These are phyloP conservation scores for Juglanconis oblonga DNA, from an alignment of 2,329 filamentous ascomycete species.

Conservation along the genomic window DNA sequence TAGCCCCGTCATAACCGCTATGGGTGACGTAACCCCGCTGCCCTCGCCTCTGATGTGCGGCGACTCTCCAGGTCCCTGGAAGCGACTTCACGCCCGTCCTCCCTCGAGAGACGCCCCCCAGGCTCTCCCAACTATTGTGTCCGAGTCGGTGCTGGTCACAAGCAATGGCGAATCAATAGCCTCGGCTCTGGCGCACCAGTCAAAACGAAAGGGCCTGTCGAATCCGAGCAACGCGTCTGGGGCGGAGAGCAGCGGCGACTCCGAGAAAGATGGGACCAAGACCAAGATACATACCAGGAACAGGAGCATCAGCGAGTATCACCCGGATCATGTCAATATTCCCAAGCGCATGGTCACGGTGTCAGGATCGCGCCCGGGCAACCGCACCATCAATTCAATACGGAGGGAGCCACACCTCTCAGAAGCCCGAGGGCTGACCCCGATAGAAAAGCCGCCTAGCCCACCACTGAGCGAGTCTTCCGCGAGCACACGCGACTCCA, in stretches of 20 bases:
- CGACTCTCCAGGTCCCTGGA: conserved; percentile 68
- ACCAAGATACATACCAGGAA: conserved; percentile 60
- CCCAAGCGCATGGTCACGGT: conserved; percentile 73
- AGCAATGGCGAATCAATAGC: conserved; percentile 51
- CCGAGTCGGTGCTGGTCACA: conserved; percentile 48
- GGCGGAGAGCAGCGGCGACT: not conserved
- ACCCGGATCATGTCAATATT: conserved; percentile 67
- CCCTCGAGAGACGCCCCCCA: conserved; percentile 43
- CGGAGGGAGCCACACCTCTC: conserved; percentile 81
- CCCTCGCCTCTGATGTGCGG: conserved; percentile 69
- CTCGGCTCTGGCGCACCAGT: conserved; percentile 47
- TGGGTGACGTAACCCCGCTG: conserved; percentile 75
- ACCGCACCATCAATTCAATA: conserved; percentile 44
- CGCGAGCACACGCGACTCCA: conserved; percentile 42
- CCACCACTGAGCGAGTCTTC: conserved; percentile 78
- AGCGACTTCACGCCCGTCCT: conserved; percentile 46
- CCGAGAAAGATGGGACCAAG: conserved; percentile 18
- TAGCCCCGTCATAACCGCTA: conserved; percentile 70
- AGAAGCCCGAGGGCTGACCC: conserved; percentile 69
- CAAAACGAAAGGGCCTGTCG: conserved; percentile 48
- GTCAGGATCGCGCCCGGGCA: conserved; percentile 55
- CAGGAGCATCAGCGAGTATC: conserved; percentile 85
- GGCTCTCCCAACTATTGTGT: conserved; percentile 31
- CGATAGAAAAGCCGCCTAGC: conserved; percentile 66
- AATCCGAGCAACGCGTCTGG: not conserved